Evolutionary conservation across 225 moss, liverwort and hornwort species (phyloP).

Genomic region (Thuidium tamariscinum): DNA sequence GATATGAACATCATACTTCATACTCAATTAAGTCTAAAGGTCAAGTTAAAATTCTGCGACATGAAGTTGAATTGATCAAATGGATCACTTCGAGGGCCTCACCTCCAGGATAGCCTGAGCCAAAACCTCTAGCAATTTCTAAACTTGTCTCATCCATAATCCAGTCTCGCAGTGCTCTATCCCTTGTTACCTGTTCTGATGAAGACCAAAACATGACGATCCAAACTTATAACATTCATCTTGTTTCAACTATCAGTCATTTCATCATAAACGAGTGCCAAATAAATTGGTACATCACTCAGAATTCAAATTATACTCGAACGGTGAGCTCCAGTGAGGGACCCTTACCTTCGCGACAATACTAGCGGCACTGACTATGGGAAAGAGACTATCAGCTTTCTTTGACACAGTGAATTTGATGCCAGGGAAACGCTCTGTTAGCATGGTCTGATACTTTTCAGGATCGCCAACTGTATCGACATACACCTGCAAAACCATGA

Average conservation of each 20-base stretch:
- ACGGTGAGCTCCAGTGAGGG: not conserved
- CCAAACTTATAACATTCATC: not conserved
- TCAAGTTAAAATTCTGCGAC: not conserved
- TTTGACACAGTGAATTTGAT: conserved; percentile 63
- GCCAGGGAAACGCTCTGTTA: conserved; percentile 55
- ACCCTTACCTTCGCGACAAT: conserved; percentile 62
- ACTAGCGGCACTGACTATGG: conserved; percentile 78
- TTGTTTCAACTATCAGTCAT: not conserved
- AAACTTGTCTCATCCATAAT: conserved; percentile 40
- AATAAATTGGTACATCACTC: not conserved
- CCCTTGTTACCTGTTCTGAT: conserved; percentile 60
- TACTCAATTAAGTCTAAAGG: not conserved
- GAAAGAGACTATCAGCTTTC: conserved; percentile 77
- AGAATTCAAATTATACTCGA: not conserved
- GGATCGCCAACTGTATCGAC: conserved; percentile 81
- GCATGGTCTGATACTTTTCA: conserved; percentile 56
- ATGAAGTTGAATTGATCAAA: not conserved
- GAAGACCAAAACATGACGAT: not conserved
- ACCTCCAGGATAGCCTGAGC: conserved; percentile 84
- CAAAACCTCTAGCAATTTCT: conserved; percentile 55
- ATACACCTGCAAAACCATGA: conserved; percentile 46
- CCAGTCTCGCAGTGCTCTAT: conserved; percentile 61
- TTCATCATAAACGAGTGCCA: not conserved
- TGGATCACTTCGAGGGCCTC: not conserved
- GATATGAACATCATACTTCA: not conserved